Base-by-base conservation (phyloP, 169 alveolate genomes). In the Plasmodium adleri region DNA sequence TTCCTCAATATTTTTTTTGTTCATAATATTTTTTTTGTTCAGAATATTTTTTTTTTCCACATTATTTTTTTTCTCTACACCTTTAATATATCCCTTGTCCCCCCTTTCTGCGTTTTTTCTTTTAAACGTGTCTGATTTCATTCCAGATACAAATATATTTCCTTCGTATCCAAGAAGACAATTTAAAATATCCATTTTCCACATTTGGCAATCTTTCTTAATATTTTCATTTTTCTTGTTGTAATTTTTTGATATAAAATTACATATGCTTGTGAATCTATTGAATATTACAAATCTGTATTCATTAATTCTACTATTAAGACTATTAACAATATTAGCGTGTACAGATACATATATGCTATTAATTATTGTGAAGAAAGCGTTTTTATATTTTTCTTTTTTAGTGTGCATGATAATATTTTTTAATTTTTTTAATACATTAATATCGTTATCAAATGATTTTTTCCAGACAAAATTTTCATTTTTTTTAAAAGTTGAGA, bases 341-440 rank as follows among this genome's bases (percentile, higher is more conserved):
- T 80, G 90, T 43, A 80, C 4, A 1, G 90, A 28, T 10, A 80
- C 72, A 59, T 80, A 80, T 7, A 80, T 80, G 17, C 90, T 80
- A 60, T 80, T 80, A 17, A 80, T 49, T 58, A 80, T 68, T 10
- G 60, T 80, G 50, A 80, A 68, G 58, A 67, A 80, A 20, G 28
- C 10, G 13, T 50, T 67, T 80, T 80, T 59, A 60, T 80, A 52
- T 39, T 67, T 80, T 62, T 49, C 78, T 32, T 78, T 80, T 17
- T 28, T 80, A 13, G 54, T 20, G 12, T 9, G 63, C 26, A 63
- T 22, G 5, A 67, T 66, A 39, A 66, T 62, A 17, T 60, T 52
- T 52, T 52, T 72, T 17, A 80, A 52, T 50, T 6, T 59, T 20
- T 80, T 80, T 32, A 80, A 60, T 15, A 47, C 58, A 26, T 17